Base-by-base conservation (phyloP, 805 yeast genomes). In the Maudiozyma saulgeensis region DNA sequence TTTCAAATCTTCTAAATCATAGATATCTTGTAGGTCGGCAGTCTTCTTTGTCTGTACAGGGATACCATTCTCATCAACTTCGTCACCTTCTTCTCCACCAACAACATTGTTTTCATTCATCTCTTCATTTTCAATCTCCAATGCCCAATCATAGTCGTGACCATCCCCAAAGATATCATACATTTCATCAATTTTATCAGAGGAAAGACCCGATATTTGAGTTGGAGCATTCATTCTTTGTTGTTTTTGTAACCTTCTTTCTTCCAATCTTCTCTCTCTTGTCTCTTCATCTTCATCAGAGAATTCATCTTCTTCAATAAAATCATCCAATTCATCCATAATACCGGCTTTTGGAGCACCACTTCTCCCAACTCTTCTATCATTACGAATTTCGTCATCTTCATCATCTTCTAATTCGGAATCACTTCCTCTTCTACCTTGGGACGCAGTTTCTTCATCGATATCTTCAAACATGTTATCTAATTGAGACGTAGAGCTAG, bases 91-190 rank as follows among this genome's bases (percentile, higher is more conserved):
- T 18, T 51, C 55, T 15, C 57, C 56, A n/a, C 51, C 59, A 52
- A 39, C 67, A 34, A 61, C 60, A 21, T 66, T 72, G 35, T 67
- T 72, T 51, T 68, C 70, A 26, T 57, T 58, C 40, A 65, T 67
- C 37, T 68, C 72, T 48, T 79, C 82, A 57, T 75, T 77, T 45
- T 72, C 71, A 65, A 88, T 63, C 61, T 88, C 96, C 49, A 93
- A 73, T 12, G 99, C 99, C 98, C 99, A 93, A 50, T 87, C 96
- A 67, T 93, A 93, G 62, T 91, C 97, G 55, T 82, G 89, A 46
- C 99, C 99, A 66, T 89, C 95, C 56, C 99, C 99, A 64, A 93
- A 93, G 13, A 93, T 87, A 64, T 93, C 99, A 61, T 82, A 89
- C 62, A 93, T 78, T 67, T 91, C 97, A 61, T 88, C 93, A 55